Evolutionary conservation across 1,139 yeast genomes (phyloP).

Genomic region (Sugiyamaella japonica): DNA sequence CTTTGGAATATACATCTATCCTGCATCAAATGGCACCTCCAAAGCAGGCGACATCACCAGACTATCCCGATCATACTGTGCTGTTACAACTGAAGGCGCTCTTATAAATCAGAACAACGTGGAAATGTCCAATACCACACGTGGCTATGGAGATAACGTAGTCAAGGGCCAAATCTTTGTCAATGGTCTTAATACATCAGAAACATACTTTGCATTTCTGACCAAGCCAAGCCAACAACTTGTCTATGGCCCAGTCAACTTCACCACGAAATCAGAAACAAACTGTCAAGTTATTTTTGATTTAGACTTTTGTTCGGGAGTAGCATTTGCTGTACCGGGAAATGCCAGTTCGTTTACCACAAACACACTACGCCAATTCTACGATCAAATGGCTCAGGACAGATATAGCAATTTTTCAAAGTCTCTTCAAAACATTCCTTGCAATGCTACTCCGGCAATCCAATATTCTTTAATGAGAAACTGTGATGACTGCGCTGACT

Average conservation of each 20-base stretch:
- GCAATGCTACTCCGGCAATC: conserved; percentile 71
- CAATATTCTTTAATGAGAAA: conserved; percentile 69
- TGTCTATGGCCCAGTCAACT: conserved; percentile 58
- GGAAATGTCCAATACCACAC: conserved; percentile 48
- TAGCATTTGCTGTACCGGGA: conserved; percentile 87
- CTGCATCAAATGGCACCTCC: conserved; percentile 7
- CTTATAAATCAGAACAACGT: conserved; percentile 42
- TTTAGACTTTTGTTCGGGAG: conserved; percentile 72
- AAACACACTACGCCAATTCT: conserved; percentile 46
- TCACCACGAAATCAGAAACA: conserved; percentile 54
- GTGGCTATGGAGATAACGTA: conserved; percentile 52
- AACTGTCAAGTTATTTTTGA: conserved; percentile 75
- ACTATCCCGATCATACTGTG: conserved; percentile 70
- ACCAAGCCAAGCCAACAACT: conserved; percentile 68
- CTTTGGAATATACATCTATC: conserved; percentile 37
- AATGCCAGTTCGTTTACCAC: conserved; percentile 40
- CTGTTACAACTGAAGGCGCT: conserved; percentile 50
- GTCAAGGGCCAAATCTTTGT: conserved; percentile 56
- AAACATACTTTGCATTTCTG: conserved; percentile 66
- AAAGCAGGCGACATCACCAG: conserved; percentile 11
- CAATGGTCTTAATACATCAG: conserved; percentile 58
- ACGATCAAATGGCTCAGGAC: conserved; percentile 61
- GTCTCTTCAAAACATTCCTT: conserved; percentile 74
- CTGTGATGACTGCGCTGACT: conserved; percentile 68
- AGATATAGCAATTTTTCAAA: conserved; percentile 67